A percentile compares a stretch with the other conserved stretches of the same genome.
Conservation (phyloP, 768 basidiomycete species). For the Naganishia onofrii region DNA sequence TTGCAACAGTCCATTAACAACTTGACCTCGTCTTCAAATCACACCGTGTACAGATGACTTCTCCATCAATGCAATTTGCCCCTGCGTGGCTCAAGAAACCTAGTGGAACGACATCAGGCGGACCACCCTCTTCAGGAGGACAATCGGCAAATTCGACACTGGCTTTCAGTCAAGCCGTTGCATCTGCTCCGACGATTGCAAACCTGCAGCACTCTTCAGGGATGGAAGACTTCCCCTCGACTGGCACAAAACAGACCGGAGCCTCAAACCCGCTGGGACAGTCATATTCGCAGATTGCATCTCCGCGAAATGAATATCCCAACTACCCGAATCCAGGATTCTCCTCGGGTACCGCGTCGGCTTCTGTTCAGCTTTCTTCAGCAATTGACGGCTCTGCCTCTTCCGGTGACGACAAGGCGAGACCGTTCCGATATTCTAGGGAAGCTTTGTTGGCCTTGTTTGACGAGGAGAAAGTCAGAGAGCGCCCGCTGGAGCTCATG, state of each 20-base stretch:
- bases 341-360: neutral
- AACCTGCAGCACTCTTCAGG: constrained; percentile 9
- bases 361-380: constrained; percentile 10
- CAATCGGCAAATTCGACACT: constrained; percentile 34
- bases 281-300: constrained; percentile 16
- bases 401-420: constrained; percentile 36
- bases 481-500: constrained; percentile 71
- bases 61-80: constrained; percentile 50
- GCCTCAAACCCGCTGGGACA: neutral
- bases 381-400: constrained; percentile 37
- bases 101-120: constrained; percentile 37
- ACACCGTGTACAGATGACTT: constrained; percentile 19
- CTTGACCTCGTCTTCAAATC: neutral
- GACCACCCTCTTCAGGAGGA: constrained; percentile 15
- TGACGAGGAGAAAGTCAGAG: constrained; percentile 61
- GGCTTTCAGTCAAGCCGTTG: constrained; percentile 23
- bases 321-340: constrained; percentile 21
- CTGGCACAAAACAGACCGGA: constrained; percentile 15
- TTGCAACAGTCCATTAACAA: neutral
- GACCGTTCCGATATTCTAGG: constrained; percentile 47
- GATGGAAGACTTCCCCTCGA: neutral
- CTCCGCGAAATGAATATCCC: neutral
- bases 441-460: constrained; percentile 47
- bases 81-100: constrained; percentile 51
- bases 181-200: constrained; percentile 6